Evolutionary conservation across 257 asterid species (phyloP).

Genomic region (Coffea eugenioides): DNA sequence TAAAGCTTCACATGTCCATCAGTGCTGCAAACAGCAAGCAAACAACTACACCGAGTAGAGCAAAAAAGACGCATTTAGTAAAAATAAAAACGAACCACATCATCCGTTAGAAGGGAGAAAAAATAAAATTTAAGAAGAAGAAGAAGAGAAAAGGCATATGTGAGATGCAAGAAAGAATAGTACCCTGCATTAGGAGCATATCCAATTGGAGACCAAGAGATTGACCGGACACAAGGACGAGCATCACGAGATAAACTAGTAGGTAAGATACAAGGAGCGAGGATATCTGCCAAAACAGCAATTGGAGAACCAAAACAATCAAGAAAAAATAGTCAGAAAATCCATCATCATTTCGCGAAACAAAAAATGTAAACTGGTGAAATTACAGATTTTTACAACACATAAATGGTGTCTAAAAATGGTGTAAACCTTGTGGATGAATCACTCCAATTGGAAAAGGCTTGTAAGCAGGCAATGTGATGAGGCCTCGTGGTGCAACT

Average conservation of each 20-base stretch:
- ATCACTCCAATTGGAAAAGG: slow-evolving; percentile 78
- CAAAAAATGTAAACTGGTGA: too few species aligned
- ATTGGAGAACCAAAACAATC: slow-evolving; percentile 10
- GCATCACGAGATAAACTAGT: slow-evolving; percentile 55
- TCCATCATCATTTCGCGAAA: not conserved
- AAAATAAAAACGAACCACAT: not conserved
- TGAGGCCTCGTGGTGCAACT: slow-evolving; percentile 68
- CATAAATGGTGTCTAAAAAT: too few species aligned
- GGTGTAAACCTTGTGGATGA: slow-evolving; percentile 49
- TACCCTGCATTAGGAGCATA: slow-evolving; percentile 84
- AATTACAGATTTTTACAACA: not conserved
- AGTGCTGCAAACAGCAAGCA: slow-evolving; percentile 89
- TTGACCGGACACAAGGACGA: slow-evolving; percentile 74
- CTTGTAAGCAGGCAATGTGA: slow-evolving; percentile 51
- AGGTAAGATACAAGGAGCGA: slow-evolving; percentile 68
- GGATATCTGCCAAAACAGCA: slow-evolving; percentile 44
- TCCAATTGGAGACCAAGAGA: slow-evolving; percentile 95
- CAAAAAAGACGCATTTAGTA: not conserved
- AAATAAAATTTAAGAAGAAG: not conserved
- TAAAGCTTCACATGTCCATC: slow-evolving; percentile 73
- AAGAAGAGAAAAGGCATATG: not conserved
- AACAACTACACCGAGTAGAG: slow-evolving; percentile 49
- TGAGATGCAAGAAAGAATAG: slow-evolving; percentile 8
- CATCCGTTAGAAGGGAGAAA: not conserved
- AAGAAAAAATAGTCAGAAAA: not conserved